Conservation (phyloP, 129 eudicot species). For the Chrysanthemum lavandulifolium region DNA sequence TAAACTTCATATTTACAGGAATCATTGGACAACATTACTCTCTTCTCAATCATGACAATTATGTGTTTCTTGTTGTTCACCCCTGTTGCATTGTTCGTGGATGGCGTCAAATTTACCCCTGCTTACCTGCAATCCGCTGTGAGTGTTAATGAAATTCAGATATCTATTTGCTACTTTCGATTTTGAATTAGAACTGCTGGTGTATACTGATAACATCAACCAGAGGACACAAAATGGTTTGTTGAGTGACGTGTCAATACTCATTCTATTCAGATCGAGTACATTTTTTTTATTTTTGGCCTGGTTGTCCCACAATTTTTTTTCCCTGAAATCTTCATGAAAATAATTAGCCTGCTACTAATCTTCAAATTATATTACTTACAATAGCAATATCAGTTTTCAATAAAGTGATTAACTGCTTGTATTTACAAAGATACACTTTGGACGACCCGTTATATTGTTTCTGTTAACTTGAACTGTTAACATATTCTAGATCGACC, state of each 20-base stretch:
- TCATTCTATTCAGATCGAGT: too few species aligned
- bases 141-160: conserved; percentile 37
- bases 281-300: too few species aligned
- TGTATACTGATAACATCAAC: conserved; percentile 1
- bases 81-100: conserved; percentile 65
- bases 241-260: background rate
- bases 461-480: too few species aligned
- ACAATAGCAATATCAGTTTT: too few species aligned
- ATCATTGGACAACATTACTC: conserved; percentile 92
- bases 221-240: background rate
- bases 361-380: too few species aligned
- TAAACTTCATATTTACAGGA: conserved; percentile 46
- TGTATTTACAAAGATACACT: background rate
- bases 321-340: too few species aligned
- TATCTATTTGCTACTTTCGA: background rate
- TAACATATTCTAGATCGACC: too few species aligned
- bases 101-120: conserved; percentile 94
- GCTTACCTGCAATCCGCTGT: conserved; percentile 81
- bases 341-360: too few species aligned
- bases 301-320: too few species aligned
- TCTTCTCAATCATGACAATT: conserved; percentile 87
- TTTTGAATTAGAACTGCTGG: background rate
- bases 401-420: too few species aligned
- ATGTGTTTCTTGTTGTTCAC: conserved; percentile 83
- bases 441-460: too few species aligned